Conservation (phyloP, 75 land plant species). For the Picea glauca region DNA sequence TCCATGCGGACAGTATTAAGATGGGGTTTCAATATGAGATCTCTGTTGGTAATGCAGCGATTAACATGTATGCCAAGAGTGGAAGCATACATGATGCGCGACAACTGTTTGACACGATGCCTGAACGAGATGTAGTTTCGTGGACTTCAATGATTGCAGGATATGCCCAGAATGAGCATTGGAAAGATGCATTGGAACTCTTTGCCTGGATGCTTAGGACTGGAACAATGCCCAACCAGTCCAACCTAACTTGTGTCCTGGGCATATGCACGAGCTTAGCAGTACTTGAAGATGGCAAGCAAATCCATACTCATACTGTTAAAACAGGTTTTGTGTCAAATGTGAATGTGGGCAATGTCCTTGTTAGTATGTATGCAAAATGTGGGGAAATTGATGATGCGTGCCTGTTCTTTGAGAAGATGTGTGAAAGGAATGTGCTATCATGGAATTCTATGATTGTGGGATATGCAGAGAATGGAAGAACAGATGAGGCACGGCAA, state of each 20-base stretch:
- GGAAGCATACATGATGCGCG: conserved; percentile 36
- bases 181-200: conserved; percentile 43
- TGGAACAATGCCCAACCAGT: conserved; percentile 30
- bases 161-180: conserved; percentile 29
- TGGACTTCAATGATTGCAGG: conserved; percentile 77
- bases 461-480: conserved; percentile 56
- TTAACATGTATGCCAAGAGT: conserved; percentile 83
- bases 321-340: conserved; percentile 43
- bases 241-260: conserved; percentile 49
- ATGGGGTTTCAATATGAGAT: conserved; percentile 18
- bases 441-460: conserved; percentile 72
- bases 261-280: conserved; percentile 52
- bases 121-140: conserved; percentile 33
- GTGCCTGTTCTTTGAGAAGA: conserved; percentile 30
- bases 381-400: conserved; percentile 61
- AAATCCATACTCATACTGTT: conserved; percentile 39
- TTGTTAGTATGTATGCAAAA: conserved; percentile 72
- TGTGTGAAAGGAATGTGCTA: conserved; percentile 49
- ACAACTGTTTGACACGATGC: conserved; percentile 26
- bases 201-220: conserved; percentile 40
- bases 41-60: conserved; percentile 38
- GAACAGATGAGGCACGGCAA: conserved; percentile 33
- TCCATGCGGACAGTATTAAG: conserved; percentile 39
- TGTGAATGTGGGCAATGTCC: conserved; percentile 44
- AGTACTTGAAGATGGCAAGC: conserved; percentile 48